Percentiles rank a stretch among this genome's conserved stretches.
Conservation (phyloP, 2,329 filamentous ascomycete species). For the Fusarium sarcochroum region DNA sequence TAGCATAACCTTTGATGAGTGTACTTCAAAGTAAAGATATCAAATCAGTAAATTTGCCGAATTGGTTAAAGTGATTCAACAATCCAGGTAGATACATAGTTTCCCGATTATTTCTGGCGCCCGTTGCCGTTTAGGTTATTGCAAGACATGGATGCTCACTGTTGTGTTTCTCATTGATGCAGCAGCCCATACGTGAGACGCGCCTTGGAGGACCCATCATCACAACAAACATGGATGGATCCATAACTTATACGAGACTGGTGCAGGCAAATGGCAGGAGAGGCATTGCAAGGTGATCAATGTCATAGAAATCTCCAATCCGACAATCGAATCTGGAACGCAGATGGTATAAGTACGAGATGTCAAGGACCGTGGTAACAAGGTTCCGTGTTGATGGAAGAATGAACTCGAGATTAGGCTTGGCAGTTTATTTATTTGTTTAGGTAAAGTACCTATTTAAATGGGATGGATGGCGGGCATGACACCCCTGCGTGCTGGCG, state of each 20-base stretch:
- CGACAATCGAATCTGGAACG: constrained; percentile 37
- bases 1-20: too few relatives aligned
- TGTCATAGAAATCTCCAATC: constrained; percentile 14
- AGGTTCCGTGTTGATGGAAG: constrained; percentile 37
- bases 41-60: background rate
- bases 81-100: background rate
- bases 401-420: constrained; percentile 46
- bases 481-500: constrained; percentile 48
- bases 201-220: constrained; percentile 37
- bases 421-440: constrained; percentile 43
- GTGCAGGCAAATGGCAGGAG: background rate
- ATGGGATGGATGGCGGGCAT: constrained; percentile 50
- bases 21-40: too few relatives aligned
- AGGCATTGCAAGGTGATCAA: background rate
- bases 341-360: constrained; percentile 29
- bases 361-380: constrained; percentile 29
- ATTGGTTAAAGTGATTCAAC: too few relatives aligned
- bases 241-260: constrained; percentile 30
- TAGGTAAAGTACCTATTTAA: constrained; percentile 40
- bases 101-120: background rate
- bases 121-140: constrained; percentile 12
- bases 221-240: constrained; percentile 37
- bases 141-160: constrained; percentile 29
- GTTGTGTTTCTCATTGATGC: constrained; percentile 40
- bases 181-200: constrained; percentile 36